Evolutionary conservation across 129 eudicot genomes (phyloP).

Genomic region (Saussurea involucrata): DNA sequence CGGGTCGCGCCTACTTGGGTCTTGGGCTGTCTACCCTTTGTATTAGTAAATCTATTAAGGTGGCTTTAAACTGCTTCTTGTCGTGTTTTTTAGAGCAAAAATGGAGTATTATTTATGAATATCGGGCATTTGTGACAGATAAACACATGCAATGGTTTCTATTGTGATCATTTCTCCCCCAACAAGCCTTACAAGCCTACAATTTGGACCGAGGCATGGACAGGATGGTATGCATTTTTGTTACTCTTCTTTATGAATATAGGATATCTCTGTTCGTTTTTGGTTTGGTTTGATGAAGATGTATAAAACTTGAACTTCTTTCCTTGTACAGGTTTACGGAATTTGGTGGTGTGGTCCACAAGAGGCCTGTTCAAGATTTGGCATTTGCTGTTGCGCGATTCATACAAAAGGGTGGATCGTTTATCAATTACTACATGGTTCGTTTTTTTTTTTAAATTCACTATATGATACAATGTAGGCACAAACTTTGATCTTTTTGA

Average conservation of each 20-base stretch:
- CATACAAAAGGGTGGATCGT: slow-evolving; percentile 81
- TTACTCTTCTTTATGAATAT: neutral
- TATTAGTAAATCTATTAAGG: neutral
- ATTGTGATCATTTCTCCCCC: slow-evolving; percentile 80
- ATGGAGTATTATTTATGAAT: neutral
- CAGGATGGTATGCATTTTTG: slow-evolving; percentile 63
- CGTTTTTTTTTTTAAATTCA: neutral
- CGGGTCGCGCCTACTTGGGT: neutral
- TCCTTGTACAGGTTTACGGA: slow-evolving; percentile 71
- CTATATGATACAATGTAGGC: neutral
- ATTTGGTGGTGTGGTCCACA: slow-evolving; percentile 63
- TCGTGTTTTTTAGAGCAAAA: neutral
- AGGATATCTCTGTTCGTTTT: neutral
- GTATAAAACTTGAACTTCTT: neutral
- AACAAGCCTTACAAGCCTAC: slow-evolving; percentile 84
- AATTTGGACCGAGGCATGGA: slow-evolving; percentile 98
- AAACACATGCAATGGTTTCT: slow-evolving; percentile 96
- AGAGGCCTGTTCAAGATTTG: slow-evolving; percentile 87
- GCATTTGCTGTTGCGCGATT: slow-evolving; percentile 91
- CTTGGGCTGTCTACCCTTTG: neutral
- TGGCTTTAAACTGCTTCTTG: neutral
- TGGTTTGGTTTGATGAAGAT: neutral
- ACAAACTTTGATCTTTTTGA: neutral
- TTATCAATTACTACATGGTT: slow-evolving; percentile 92
- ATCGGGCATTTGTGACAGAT: slow-evolving; percentile 41